Evolutionary conservation across 1,284 basidiomycete genomes (phyloP), one percentile per base, ranked within the genome.

Genomic region (Irpex rosettiformis): DNA sequence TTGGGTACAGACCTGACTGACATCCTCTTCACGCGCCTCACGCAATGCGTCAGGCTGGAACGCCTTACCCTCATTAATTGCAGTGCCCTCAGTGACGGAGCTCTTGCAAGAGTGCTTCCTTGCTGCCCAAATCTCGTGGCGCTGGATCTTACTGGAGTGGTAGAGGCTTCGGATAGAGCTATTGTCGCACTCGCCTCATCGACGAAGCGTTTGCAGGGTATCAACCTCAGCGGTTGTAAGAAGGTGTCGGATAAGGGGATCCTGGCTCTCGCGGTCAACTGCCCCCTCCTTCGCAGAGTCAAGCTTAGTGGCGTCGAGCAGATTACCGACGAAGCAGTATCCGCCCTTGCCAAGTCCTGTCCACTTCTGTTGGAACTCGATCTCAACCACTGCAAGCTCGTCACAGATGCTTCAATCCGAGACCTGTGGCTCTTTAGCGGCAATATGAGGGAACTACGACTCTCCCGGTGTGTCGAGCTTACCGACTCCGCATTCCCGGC

Each of bases 341-440:
- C 88, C 30, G 81, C 85, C 16, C 80, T 99, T 51, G 90, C 93
- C n/a, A 81, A 82, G 59, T 78, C 81, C 5, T 98, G 96, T 69
- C 91, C 93, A 0, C 81, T 95, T 37, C 81, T 99, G 18, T 83
- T 99, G 56, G 97, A 99, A 74, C 88, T 98, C 64, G 97, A 99
- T 73, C 84, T 99, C 63, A 89, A 94, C 66, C 82, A 87, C 62
- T 96, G 95, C 75, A 81, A 84, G 59, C 80, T 81, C 57, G 82
- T 98, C 67, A 89, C 93, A 10, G 89, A 98, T 69, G 71, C 78
- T 21, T 82, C 93, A 40, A 80, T 95, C 54, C 87, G 93, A 56
- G 87, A 94, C 64, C 82, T 99, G 21, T 97, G 96, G 91, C 79
- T 82, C 16, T 77, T 91, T 66, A 88, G 88, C 1, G 77, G 77